Evolutionary conservation across 1,139 yeast species (phyloP), one percentile per base, ranked within the genome.

Genomic region (Saccharomyces pastorianus): DNA sequence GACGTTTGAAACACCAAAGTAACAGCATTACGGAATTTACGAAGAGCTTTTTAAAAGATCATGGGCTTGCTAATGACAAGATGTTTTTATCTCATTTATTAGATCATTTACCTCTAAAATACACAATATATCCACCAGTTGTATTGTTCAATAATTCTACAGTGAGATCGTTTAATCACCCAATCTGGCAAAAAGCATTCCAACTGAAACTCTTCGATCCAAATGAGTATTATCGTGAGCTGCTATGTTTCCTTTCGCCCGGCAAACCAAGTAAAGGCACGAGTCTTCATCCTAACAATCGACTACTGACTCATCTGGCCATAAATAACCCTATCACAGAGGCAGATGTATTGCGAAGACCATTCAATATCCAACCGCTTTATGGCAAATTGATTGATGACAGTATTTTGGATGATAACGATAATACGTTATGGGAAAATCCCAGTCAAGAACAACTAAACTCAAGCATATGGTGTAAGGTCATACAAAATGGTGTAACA

Each of bases 401-500:
- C 1, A 48, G 47, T 51, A 61, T 64, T 6, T 59, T 59, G 0
- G 55, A 57, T 0, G 67, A 27, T 11, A 28, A 73, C 1, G 61
- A 69, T 0, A 56, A 56, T 2, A 51, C 61, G 7, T 59, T 64
- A 4, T 67, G 73, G 53, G 68, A 66, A 3, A 8, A 47, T 1
- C 89, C 90, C 0, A 63, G 75, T 0, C 53, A 56, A 1, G 55
- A 57, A 0, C 85, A 83, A 61, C 78, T 83, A 51, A 56, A 68
- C 0, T 47, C 63, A 0, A 85, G 88, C 0, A 81, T 88, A 59
- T 89, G 96, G 96, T 86, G 91, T 61, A 70, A 76, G 11, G 77
- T 78, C 1, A 70, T 75, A 2, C 96, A 89, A 64, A 88, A 89
- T 66, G 91, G 90, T 1, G 81, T 89, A 5, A 73, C 68, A 57